Percentiles rank a stretch among this genome's conserved stretches.
phyloP scores from a whole-genome alignment of 2,329 filamentous ascomycete species.

The Trichoderma citrinoviride region DNA sequence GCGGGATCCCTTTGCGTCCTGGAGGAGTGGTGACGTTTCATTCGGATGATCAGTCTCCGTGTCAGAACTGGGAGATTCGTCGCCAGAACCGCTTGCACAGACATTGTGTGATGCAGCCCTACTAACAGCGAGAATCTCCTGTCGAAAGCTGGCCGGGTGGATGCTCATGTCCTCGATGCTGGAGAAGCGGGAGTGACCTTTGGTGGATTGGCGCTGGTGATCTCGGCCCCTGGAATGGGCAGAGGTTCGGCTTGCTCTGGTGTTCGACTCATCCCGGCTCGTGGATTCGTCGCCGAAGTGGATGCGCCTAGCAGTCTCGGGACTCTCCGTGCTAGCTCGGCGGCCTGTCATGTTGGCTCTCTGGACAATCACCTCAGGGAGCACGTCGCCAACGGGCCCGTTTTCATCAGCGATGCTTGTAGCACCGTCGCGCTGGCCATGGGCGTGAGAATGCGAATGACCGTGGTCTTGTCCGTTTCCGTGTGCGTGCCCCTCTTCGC shows the following conservation, averaged over 20 bases:
- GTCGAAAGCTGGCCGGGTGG: slow-evolving; percentile 84
- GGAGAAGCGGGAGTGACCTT: slow-evolving; percentile 57
- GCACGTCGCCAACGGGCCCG: slow-evolving; percentile 59
- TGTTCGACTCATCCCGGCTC: slow-evolving; percentile 31
- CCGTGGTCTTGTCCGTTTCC: slow-evolving; percentile 35
- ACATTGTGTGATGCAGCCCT: slow-evolving; percentile 45
- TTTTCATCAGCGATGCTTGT: slow-evolving; percentile 51
- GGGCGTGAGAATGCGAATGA: slow-evolving; percentile 38
- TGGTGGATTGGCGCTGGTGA: slow-evolving; percentile 45
- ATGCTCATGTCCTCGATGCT: slow-evolving; percentile 75
- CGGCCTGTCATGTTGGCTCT: slow-evolving; percentile 39
- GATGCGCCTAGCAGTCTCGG: slow-evolving; percentile 40
- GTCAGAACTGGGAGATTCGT: slow-evolving; percentile 45
- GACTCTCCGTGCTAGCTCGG: slow-evolving; percentile 32
- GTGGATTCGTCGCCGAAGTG: slow-evolving; percentile 38
- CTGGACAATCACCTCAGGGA: slow-evolving; percentile 60
- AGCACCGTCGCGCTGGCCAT: slow-evolving; percentile 43
- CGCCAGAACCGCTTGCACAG: slow-evolving; percentile 54
- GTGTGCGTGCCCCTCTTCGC: slow-evolving; percentile 45
- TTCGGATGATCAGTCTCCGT: slow-evolving; percentile 40
- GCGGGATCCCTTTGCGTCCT: slow-evolving; percentile 36
- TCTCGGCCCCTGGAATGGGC: slow-evolving; percentile 40
- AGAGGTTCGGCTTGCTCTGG: slow-evolving; percentile 33
- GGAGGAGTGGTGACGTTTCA: slow-evolving; percentile 50
- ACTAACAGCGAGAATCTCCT: slow-evolving; percentile 85